These are phyloP conservation scores for Trichophaea hybrida DNA, from an alignment of 2,329 filamentous ascomycete species.

Conservation along the genomic window DNA sequence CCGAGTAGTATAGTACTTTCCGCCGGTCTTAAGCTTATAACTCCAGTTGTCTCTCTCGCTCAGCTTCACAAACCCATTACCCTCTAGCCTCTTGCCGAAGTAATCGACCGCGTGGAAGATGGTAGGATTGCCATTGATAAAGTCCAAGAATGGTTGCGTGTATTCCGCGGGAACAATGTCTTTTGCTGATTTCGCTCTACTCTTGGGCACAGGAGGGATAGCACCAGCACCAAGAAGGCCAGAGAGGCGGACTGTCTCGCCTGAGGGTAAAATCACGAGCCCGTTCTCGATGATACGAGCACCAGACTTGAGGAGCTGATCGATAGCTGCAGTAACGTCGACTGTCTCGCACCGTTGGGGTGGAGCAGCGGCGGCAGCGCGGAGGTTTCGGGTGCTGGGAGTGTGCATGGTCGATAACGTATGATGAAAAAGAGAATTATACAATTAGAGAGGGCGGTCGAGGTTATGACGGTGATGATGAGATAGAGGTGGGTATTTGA, in stretches of 20 bases:
- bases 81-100: slow-evolving; percentile 57
- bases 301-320: neutral
- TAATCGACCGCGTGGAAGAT: slow-evolving; percentile 79
- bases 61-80: slow-evolving; percentile 59
- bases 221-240: neutral
- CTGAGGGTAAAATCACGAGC: neutral
- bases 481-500: neutral
- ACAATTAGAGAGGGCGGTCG: neutral
- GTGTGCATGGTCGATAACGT: neutral
- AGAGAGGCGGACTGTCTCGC: neutral
- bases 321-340: neutral
- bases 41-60: slow-evolving; percentile 65
- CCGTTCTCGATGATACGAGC: neutral
- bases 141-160: slow-evolving; percentile 71
- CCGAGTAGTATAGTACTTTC: slow-evolving; percentile 76
- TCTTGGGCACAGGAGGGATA: neutral
- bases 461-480: neutral
- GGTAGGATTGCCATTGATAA: slow-evolving; percentile 79
- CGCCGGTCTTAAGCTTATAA: slow-evolving; percentile 55
- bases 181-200: neutral
- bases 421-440: neutral
- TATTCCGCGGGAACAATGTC: slow-evolving; percentile 45
- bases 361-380: neutral
- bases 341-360: neutral
- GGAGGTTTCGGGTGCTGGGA: neutral